Base-by-base conservation (phyloP, 176 grass and related monocot species). In the Raddia distichophylla region DNA sequence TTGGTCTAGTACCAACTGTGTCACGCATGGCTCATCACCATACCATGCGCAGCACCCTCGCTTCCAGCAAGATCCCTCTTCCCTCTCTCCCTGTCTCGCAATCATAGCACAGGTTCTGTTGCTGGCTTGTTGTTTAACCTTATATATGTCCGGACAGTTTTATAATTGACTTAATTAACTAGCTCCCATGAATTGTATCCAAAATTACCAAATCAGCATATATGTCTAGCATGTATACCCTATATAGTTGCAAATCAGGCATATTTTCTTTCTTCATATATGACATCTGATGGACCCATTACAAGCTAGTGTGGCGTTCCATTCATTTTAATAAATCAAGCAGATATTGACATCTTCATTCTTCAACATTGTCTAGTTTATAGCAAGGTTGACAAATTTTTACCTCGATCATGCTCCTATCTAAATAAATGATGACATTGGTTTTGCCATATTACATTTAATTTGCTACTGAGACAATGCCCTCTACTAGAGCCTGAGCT, bases 141-240 rank as follows among this genome's bases (percentile, higher is more conserved):
- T 40, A 34, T 42, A 71, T 71, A 22, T 16, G 71, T 63, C 71
- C 66, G 6, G 33, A 27, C 1, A 70, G 13, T 54, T 40, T 65
- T 60, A 51, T 14, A 71, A 64, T 46, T 85, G 4, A 70, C 47
- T 64, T 50, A 35, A 80, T 64, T 50, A 35, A 80, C 15, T 1
- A 18, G 67, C 20, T 80, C 17, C 0, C 19, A 61, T 35, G 79
- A 54, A 62, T 48, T 4, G 6, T 71, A 34, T 74, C 49, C 1
- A 33, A 13, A 44, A 16, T 10, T 67, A 5, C 7, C 10, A 74
- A 16, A 67, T 44, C 19, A 45, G 37, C 77, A 53, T 15, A 60
- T 53, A 83, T 61, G 15, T 2, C 10, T 66, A 58, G 17, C 5
- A 2, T 56, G 35, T 51, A 61, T 35, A 40, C 37, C 37, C 37